Base-by-base conservation (phyloP, 1,284 basidiomycete genomes). In the Rhodofomes roseus region DNA sequence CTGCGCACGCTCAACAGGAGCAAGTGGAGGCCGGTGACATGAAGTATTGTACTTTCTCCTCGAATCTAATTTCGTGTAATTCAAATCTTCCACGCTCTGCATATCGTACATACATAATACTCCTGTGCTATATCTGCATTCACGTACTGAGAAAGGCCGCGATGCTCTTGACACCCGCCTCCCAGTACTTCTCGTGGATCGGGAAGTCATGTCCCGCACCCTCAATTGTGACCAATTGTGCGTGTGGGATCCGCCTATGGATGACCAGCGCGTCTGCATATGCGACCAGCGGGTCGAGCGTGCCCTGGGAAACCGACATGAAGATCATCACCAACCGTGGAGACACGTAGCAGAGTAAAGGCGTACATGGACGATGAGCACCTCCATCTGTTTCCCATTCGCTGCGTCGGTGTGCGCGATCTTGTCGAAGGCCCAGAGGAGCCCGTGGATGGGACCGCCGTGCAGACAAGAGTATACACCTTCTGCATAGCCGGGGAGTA, bases 311-410 rank as follows among this genome's bases (percentile, higher is more conserved):
- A n/a, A n/a, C n/a, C n/a, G n/a, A n/a, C n/a, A n/a, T n/a, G n/a
- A n/a, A n/a, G n/a, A n/a, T n/a, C n/a, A n/a, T n/a, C n/a, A n/a
- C n/a, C n/a, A n/a, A n/a, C n/a, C n/a, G n/a, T n/a, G n/a, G n/a
- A n/a, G n/a, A n/a, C n/a, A n/a, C n/a, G n/a, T n/a, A n/a, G n/a
- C n/a, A n/a, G n/a, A n/a, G n/a, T n/a, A n/a, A n/a, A n/a, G n/a
- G n/a, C n/a, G 31, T 67, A 86, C 87, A 70, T 89, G 88, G 27
- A 90, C 76, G 25, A 89, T 71, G 25, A 90, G 74, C 9, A 90
- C 74, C 51, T 67, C 43, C 23, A 65, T 29, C 14, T 14, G 37
- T 18, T 73, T 54, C 57, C 67, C 31, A 57, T 67, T 65, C 11
- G 62, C 63, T 1, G 62, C 64, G 12, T 53, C 41, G 4, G 62